Conservation (phyloP, 2,329 filamentous ascomycete species). For the Neonectria neomacrospora region DNA sequence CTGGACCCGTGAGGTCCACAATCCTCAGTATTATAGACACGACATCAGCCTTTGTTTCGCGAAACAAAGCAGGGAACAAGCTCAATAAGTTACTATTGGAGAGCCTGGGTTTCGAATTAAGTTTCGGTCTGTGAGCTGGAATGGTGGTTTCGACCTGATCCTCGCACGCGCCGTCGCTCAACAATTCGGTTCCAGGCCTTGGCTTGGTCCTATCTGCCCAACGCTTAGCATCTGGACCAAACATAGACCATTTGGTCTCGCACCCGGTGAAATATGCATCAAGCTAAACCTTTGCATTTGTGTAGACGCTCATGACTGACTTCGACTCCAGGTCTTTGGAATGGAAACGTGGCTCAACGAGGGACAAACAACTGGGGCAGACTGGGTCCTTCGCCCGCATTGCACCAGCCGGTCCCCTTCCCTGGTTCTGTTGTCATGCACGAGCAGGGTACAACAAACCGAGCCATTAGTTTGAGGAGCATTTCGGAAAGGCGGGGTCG, state of each 20-base stretch:
- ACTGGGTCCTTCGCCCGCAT: conserved; percentile 9
- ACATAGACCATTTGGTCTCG: background rate
- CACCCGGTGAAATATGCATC: conserved; percentile 1
- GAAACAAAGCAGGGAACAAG: background rate
- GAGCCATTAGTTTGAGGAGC: conserved; percentile 24
- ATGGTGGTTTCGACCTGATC: background rate
- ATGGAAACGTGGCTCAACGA: conserved; percentile 28
- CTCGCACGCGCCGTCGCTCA: background rate
- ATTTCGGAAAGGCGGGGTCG: conserved; percentile 36
- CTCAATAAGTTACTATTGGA: background rate
- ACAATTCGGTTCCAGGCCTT: background rate
- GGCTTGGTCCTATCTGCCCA: background rate
- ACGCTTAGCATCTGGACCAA: background rate
- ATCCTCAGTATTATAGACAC: background rate
- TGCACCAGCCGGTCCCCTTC: conserved; percentile 3
- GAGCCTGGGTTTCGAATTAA: background rate
- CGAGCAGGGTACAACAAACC: conserved; percentile 13
- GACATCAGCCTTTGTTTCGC: background rate
- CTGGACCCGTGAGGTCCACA: background rate
- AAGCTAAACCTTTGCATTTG: conserved; percentile 7
- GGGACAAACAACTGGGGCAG: conserved; percentile 15
- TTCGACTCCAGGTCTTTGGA: conserved; percentile 27
- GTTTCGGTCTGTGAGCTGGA: background rate
- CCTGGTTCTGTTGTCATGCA: conserved; percentile 19
- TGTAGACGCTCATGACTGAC: conserved; percentile 12